These are phyloP conservation scores for Clonostachys sp. DNA, from an alignment of 2,329 filamentous ascomycete genomes.

Conservation along the genomic window DNA sequence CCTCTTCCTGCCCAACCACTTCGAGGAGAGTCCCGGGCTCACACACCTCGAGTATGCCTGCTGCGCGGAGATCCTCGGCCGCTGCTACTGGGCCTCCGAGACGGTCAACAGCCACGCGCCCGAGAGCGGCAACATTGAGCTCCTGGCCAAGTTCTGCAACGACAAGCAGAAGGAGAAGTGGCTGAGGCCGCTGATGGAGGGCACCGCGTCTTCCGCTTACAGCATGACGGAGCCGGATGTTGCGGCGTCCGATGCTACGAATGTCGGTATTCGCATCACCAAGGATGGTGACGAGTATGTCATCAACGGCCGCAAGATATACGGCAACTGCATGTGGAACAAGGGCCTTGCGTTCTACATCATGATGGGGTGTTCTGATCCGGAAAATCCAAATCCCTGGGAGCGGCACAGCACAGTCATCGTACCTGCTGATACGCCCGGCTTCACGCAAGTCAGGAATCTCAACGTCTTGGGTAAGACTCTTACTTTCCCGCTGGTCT, in stretches of 20 bases:
- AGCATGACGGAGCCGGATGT: constrained; percentile 84
- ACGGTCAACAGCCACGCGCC: constrained; percentile 81
- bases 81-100: constrained; percentile 71
- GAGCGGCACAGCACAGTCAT: constrained; percentile 85
- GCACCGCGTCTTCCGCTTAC: constrained; percentile 77
- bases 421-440: constrained; percentile 70
- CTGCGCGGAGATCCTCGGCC: constrained; percentile 88
- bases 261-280: constrained; percentile 75
- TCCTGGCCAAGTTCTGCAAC: constrained; percentile 78
- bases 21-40: constrained; percentile 87
- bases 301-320: constrained; percentile 93
- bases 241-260: constrained; percentile 80
- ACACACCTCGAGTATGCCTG: constrained; percentile 89
- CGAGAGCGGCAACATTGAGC: constrained; percentile 89
- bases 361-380: constrained; percentile 84
- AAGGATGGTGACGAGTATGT: constrained; percentile 79
- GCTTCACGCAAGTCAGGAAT: constrained; percentile 83
- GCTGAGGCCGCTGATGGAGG: constrained; percentile 73
- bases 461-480: constrained; percentile 65
- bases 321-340: constrained; percentile 83
- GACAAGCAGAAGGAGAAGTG: constrained; percentile 75
- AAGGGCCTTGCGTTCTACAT: constrained; percentile 84
- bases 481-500: neutral
- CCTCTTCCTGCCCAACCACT: constrained; percentile 88
- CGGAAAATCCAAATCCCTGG: constrained; percentile 68